Conservation (phyloP, 805 yeast species). For the Novakomyces olei region DNA sequence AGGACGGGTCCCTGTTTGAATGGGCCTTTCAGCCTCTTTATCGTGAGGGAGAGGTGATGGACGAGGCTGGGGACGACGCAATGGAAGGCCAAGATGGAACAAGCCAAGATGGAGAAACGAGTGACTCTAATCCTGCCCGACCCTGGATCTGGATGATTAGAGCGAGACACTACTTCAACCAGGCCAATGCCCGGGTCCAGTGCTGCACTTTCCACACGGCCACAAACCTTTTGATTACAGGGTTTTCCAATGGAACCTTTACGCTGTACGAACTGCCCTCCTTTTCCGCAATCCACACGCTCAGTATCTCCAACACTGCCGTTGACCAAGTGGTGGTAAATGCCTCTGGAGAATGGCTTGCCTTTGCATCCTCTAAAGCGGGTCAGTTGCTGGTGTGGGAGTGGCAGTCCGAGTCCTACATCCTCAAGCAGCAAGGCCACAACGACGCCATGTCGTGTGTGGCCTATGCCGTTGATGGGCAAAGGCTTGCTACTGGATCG, state of each 20-base stretch:
- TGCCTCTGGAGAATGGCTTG: constrained; percentile 83
- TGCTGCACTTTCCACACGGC: constrained; percentile 67
- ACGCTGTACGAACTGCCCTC: constrained; percentile 71
- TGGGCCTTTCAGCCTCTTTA: constrained; percentile 60
- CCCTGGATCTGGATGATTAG: constrained; percentile 48
- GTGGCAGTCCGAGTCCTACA: constrained; percentile 95
- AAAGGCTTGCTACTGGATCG: constrained; percentile 74
- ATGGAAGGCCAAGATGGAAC: too few species aligned
- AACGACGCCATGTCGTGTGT: constrained; percentile 72
- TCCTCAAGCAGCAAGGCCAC: constrained; percentile 91
- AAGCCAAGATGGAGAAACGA: constrained; percentile 16
- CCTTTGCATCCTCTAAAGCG: constrained; percentile 70
- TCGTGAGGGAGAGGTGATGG: constrained; percentile 26
- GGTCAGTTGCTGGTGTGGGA: constrained; percentile 95
- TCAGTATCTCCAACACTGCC: constrained; percentile 79
- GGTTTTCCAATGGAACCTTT: constrained; percentile 77
- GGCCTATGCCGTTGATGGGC: constrained; percentile 85
- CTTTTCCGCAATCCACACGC: constrained; percentile 58
- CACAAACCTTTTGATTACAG: constrained; percentile 58
- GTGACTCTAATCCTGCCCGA: constrained; percentile 12
- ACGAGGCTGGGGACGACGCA: constrained; percentile 23
- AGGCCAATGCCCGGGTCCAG: constrained; percentile 44
- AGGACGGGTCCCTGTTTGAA: constrained; percentile 80
- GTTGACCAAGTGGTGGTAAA: constrained; percentile 67
- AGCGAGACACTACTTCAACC: constrained; percentile 49